Evolutionary conservation across 345 rosid species (phyloP), one percentile per base, ranked within the genome.

Genomic region (Aquilaria yunnanensis): DNA sequence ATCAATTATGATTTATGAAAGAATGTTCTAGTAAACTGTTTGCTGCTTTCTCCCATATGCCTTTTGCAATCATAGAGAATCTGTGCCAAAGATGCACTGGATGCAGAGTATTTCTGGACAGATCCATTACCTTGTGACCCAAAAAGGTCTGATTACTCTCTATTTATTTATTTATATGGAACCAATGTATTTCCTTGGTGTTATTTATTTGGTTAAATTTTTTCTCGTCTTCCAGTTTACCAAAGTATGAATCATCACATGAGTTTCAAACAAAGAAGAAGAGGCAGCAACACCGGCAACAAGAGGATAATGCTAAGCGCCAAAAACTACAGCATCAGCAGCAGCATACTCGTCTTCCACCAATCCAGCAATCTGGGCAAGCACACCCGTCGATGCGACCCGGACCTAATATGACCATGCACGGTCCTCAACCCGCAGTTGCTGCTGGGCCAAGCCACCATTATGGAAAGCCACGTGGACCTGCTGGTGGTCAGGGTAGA

Each of bases 91-190:
- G 98, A 93, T 83, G 93, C 97, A 31, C 87, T 93, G 47, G 98
- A 90, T 72, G 97, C 97, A 0, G 97, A 93, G 79, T 93, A 93
- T 77, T 90, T 93, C 80, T 93, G 98, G 98, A 73, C 88, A 53
- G 98, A 93, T 50, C 98, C 97, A 0, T 77, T 87, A 47, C 98
- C 98, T 5, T 93, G 98, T 67, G 96, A 93, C 63, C 97, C 98
- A 30, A 92, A 85, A 74, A 90, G 93, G 98, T 89, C 51, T 67
- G 59, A 3, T 51, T 54, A 41, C 12, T 52, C 41, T 54, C 29
- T 59, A 37, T 61, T 43, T 43, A 57, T 49, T 32, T 58, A 32
- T 13, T 32, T 64, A 55, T 32, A 13, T 54, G 30, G 23, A 67
- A 30, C 12, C 16, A 59, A 13, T 41, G 48, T 41, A 23, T 48